A percentile compares a stretch with the other conserved stretches of the same genome.
Evolutionary conservation across 805 yeast genomes (phyloP).

Genomic region (Hanseniaspora thailandica): DNA sequence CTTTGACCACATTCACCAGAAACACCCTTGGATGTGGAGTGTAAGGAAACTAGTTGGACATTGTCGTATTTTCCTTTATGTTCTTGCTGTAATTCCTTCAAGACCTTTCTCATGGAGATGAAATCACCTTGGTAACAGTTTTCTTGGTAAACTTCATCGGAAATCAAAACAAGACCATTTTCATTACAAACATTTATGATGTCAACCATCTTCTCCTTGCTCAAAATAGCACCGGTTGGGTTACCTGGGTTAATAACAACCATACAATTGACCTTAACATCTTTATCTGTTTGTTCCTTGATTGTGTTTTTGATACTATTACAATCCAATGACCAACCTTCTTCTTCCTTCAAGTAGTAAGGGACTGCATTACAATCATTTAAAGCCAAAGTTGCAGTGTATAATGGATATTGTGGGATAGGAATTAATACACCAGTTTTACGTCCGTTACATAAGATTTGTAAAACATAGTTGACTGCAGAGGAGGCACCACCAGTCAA

Average conservation of each 20-base stretch:
- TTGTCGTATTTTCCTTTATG: constrained; percentile 43
- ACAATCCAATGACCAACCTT: constrained; percentile 76
- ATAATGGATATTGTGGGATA: constrained; percentile 94
- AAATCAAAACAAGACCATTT: constrained; percentile 73
- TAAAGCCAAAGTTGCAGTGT: constrained; percentile 86
- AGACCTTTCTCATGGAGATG: constrained; percentile 69
- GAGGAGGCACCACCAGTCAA: constrained; percentile 91
- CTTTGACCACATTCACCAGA: constrained; percentile 99
- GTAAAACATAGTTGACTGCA: constrained; percentile 72
- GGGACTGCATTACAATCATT: constrained; percentile 75
- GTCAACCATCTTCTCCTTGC: constrained; percentile 52
- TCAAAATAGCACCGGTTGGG: constrained; percentile 86
- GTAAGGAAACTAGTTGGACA: constrained; percentile 85
- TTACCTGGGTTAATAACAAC: constrained; percentile 97
- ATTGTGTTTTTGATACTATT: constrained; percentile 47
- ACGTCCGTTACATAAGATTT: constrained; percentile 54
- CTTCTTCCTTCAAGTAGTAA: constrained; percentile 69
- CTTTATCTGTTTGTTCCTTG: constrained; percentile 37
- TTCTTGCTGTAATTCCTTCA: constrained; percentile 47
- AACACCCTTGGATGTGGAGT: constrained; percentile 96
- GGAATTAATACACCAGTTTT: constrained; percentile 80
- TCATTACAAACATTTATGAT: constrained; percentile 72
- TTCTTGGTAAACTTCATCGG: constrained; percentile 97
- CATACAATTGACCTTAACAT: constrained; percentile 58
- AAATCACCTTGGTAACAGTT: constrained; percentile 77